Conservation (phyloP, 768 basidiomycete species). For the Boletus rubroflammeus region DNA sequence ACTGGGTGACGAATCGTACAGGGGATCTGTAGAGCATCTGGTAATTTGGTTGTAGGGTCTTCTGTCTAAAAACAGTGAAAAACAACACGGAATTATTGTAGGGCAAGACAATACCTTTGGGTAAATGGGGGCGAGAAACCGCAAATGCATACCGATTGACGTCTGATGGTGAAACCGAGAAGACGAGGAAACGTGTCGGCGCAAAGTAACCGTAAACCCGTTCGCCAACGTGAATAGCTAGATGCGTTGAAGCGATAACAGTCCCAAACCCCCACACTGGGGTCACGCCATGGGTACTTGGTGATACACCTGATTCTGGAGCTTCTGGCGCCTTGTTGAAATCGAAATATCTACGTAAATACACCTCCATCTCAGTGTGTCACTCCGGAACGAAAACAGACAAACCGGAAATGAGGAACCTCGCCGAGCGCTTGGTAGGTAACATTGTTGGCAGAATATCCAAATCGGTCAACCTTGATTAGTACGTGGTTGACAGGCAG, state of each 20-base stretch:
- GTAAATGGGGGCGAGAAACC: slow-evolving; percentile 59
- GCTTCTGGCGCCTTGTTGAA: slow-evolving; percentile 50
- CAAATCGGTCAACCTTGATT: slow-evolving; percentile 61
- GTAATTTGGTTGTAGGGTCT: slow-evolving; percentile 67
- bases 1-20: slow-evolving; percentile 45
- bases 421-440: slow-evolving; percentile 62
- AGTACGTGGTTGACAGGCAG: slow-evolving; percentile 46
- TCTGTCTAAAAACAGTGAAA: slow-evolving; percentile 43
- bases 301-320: slow-evolving; percentile 32
- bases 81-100: background rate
- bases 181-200: slow-evolving; percentile 52
- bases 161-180: slow-evolving; percentile 48
- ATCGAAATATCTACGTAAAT: slow-evolving; percentile 60
- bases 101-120: slow-evolving; percentile 40
- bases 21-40: slow-evolving; percentile 53
- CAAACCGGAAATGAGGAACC: slow-evolving; percentile 38
- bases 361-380: background rate
- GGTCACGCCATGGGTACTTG: slow-evolving; percentile 55
- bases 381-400: background rate
- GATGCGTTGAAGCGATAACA: slow-evolving; percentile 46
- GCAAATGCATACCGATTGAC: slow-evolving; percentile 53
- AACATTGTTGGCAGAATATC: slow-evolving; percentile 69
- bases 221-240: slow-evolving; percentile 50
- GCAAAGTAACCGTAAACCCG: slow-evolving; percentile 62
- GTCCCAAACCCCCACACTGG: slow-evolving; percentile 76